A percentile compares a stretch with the other conserved stretches of the same genome.
phyloP scores from a whole-genome alignment of 2,329 filamentous ascomycete species.

The Cadophora luteo-olivacea region DNA sequence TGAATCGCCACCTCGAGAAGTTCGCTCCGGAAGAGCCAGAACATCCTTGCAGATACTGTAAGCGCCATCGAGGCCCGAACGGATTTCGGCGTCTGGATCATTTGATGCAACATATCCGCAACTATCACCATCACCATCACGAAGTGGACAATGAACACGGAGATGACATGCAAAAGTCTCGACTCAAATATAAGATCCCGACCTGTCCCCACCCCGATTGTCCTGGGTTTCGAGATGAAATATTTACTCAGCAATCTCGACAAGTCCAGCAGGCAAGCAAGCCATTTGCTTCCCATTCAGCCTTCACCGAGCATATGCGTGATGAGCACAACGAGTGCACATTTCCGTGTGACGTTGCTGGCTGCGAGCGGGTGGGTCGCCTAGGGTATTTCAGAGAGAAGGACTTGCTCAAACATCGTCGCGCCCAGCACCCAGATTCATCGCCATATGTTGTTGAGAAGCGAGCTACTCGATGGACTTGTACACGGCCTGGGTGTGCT shows the following conservation, averaged over 20 bases:
- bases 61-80: slow-evolving; percentile 42
- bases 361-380: slow-evolving; percentile 39
- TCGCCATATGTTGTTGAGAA: background rate
- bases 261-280: slow-evolving; percentile 7
- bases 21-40: slow-evolving; percentile 28
- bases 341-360: slow-evolving; percentile 44
- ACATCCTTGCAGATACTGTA: slow-evolving; percentile 46
- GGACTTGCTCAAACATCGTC: slow-evolving; percentile 22
- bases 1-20: slow-evolving; percentile 40
- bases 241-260: slow-evolving; percentile 20
- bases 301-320: slow-evolving; percentile 48
- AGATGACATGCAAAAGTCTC: background rate
- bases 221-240: slow-evolving; percentile 4
- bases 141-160: slow-evolving; percentile 24
- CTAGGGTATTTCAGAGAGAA: slow-evolving; percentile 35
- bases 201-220: slow-evolving; percentile 23
- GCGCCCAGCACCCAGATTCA: background rate
- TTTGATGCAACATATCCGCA: slow-evolving; percentile 47
- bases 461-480: too few relatives aligned
- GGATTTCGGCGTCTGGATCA: slow-evolving; percentile 49
- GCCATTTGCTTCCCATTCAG: slow-evolving; percentile 34
- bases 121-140: slow-evolving; percentile 48
- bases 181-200: slow-evolving; percentile 18
- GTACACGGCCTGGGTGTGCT: too few relatives aligned
- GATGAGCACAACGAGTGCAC: slow-evolving; percentile 45